Evolutionary conservation across 2,329 filamentous ascomycete species (phyloP).

Genomic region (Apiospora arundinis): DNA sequence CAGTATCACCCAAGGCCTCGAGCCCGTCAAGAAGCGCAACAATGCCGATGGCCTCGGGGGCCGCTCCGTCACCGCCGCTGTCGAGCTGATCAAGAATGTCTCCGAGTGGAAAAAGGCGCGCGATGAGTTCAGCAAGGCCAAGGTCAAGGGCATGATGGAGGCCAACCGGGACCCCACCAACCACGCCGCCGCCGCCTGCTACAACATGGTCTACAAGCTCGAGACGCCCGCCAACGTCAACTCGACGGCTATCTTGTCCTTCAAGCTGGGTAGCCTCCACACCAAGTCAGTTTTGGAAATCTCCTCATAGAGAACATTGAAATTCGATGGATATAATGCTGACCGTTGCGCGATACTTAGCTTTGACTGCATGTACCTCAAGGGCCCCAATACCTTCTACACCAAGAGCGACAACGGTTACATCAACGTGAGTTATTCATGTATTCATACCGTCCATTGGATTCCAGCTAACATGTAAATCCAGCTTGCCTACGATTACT

Average conservation of each 20-base stretch:
- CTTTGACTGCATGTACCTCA: conserved; percentile 18
- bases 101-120: neutral
- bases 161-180: neutral
- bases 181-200: neutral
- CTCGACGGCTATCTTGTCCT: neutral
- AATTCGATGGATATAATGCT: too few relatives aligned
- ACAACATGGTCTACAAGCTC: conserved; percentile 5
- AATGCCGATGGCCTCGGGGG: neutral
- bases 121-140: conserved; percentile 19
- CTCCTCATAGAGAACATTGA: too few relatives aligned
- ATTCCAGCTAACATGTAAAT: neutral
- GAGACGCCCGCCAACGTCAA: conserved; percentile 3
- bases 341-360: neutral
- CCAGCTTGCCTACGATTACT: neutral
- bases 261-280: neutral
- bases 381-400: neutral
- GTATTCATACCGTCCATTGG: too few relatives aligned
- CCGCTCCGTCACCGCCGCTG: neutral
- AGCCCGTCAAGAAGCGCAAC: neutral
- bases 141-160: conserved; percentile 18
- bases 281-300: neutral
- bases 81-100: neutral
- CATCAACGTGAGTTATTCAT: neutral
- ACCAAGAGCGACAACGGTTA: neutral
- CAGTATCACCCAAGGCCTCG: neutral